A percentile compares a stretch with the other conserved stretches of the same genome.
phyloP scores from a whole-genome alignment of 805 yeast species.

The Kluyveromyces nonfermentans region DNA sequence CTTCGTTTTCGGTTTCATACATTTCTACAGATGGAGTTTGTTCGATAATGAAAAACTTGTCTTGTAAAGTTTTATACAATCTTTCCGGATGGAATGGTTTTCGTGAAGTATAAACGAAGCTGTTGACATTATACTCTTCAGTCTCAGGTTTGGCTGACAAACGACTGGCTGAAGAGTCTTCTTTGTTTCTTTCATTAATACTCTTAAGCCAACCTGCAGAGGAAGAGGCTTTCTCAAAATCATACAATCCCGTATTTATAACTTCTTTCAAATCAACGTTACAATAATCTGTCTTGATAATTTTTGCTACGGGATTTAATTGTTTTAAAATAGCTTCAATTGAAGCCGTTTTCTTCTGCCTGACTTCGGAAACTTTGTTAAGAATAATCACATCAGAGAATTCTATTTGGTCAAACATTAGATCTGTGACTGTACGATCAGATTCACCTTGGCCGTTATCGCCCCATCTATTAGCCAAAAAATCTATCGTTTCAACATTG shows the following conservation, averaged over 20 bases:
- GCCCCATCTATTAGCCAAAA: constrained; percentile 34
- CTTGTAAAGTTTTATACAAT: constrained; percentile 29
- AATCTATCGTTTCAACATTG: constrained; percentile 37
- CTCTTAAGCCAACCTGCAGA: constrained; percentile 40
- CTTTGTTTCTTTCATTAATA: constrained; percentile 31
- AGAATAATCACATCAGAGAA: constrained; percentile 37
- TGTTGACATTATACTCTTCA: constrained; percentile 38
- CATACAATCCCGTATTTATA: constrained; percentile 31
- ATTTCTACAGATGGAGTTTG: constrained; percentile 36
- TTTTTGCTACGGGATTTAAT: constrained; percentile 37
- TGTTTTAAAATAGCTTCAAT: constrained; percentile 28
- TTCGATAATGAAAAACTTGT: constrained; percentile 33
- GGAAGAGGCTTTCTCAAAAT: constrained; percentile 34
- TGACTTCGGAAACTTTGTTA: constrained; percentile 30
- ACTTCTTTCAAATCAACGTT: constrained; percentile 31
- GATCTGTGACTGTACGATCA: constrained; percentile 38
- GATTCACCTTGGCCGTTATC: constrained; percentile 33
- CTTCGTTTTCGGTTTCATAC: constrained; percentile 28
- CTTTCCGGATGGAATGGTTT: constrained; percentile 40
- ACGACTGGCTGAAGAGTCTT: constrained; percentile 25
- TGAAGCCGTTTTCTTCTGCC: constrained; percentile 20
- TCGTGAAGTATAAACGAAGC: constrained; percentile 34
- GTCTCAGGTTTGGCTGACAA: constrained; percentile 38
- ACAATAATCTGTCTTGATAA: constrained; percentile 30
- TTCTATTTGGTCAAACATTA: constrained; percentile 40